A percentile compares a stretch with the other conserved stretches of the same genome.
Evolutionary conservation across 768 basidiomycete species (phyloP).

Genomic region (Rhizopogon vesiculosus): DNA sequence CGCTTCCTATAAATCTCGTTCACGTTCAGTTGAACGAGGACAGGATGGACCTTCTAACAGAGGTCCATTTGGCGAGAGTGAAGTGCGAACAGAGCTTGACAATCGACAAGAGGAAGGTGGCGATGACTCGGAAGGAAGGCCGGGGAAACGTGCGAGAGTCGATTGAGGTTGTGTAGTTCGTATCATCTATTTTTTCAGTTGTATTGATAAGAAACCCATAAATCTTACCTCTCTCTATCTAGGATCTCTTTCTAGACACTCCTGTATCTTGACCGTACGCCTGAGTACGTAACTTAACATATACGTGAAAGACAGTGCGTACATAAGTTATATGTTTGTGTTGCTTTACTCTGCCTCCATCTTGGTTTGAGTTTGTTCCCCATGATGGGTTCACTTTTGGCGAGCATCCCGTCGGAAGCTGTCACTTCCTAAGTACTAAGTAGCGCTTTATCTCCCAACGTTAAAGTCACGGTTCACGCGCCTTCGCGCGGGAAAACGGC

Average conservation of each 20-base stretch:
- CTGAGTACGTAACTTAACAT: neutral
- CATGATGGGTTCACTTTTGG: neutral
- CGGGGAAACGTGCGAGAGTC: conserved; percentile 26
- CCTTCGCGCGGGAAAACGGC: neutral
- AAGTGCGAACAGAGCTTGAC: conserved; percentile 18
- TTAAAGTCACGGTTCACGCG: neutral
- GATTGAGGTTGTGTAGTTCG: conserved; percentile 17
- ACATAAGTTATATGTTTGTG: too few relatives aligned
- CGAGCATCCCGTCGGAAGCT: too few relatives aligned
- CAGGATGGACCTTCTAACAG: conserved; percentile 11
- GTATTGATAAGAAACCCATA: conserved; percentile 1
- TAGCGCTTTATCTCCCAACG: neutral
- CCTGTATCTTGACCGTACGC: neutral
- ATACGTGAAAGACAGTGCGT: neutral
- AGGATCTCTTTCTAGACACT: neutral
- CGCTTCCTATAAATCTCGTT: conserved; percentile 12
- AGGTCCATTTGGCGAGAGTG: conserved; percentile 10
- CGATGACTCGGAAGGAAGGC: conserved; percentile 19
- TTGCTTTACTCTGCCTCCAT: neutral
- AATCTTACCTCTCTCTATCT: neutral
- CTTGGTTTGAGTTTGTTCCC: neutral
- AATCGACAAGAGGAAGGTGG: conserved; percentile 12
- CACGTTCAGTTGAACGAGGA: conserved; percentile 25
- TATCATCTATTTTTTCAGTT: neutral
- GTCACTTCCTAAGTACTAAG: too few relatives aligned